Base-by-base conservation (phyloP, 1,284 basidiomycete species). In the Malassezia equina region DNA sequence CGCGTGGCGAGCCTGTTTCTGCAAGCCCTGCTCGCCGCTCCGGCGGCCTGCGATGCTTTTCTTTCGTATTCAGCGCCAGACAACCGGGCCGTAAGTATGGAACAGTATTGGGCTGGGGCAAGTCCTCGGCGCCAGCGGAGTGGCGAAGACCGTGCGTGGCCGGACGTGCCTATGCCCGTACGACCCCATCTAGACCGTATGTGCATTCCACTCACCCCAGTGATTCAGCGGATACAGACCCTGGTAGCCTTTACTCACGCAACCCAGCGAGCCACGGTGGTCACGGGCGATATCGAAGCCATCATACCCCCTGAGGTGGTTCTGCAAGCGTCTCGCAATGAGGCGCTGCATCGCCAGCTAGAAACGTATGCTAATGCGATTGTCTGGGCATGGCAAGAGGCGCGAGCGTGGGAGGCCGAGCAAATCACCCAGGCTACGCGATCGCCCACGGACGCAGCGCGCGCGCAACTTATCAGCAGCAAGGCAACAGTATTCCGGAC, bases 151-250 rank as follows among this genome's bases (percentile, higher is more conserved):
- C 12, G 39, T 4, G n/a, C 39, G n/a, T 40, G 39, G 39, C 7
- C 12, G 12, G 21, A 40, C 39, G 21, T 41, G 5, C 24, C 41
- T 29, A 11, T 21, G 3, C 15, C 24, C 41, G 41, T 43, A 4
- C 41, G 29, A 19, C 29, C 23, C 29, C 29, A 31, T 19, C 17
- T 28, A 23, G 25, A 47, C 17, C 11, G 21, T 28, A 43, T 13
- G 27, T 27, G 23, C 7, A 13, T 4, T 1, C 24, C 4, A 27
- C 27, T 28, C 2, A 29, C 44, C 25, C 24, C n/a, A 31, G 24
- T 51, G 17, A 21, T 57, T 9, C 55, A 52, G 36, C 55, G 55
- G n/a, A 9, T 57, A 3, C 55, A 57, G 28, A 57, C 55, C 8
- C 49, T 52, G 2, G 41, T 44, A 13, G 12, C 25, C 3, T 44